These are phyloP conservation scores for Penicillium psychrofluorescens DNA, from an alignment of 495 filamentous ascomycete species.

Conservation along the genomic window DNA sequence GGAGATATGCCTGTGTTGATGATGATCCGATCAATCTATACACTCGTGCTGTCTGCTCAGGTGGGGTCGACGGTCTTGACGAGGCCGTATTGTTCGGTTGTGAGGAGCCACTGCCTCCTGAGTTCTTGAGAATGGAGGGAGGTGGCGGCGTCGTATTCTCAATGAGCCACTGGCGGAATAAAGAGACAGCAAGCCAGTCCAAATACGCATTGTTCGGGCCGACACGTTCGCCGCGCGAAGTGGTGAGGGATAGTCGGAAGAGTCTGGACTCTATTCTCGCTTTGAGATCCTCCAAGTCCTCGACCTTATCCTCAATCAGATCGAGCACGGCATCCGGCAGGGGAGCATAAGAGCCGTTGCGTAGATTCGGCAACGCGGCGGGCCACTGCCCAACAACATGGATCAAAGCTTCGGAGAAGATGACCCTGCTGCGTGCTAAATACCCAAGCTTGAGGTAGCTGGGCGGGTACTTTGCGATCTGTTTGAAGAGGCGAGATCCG, in stretches of 20 bases:
- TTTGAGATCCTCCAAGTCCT: slow-evolving; percentile 69
- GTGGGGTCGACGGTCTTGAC: slow-evolving; percentile 12
- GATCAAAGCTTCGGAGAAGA: slow-evolving; percentile 83
- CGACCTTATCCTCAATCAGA: slow-evolving; percentile 83
- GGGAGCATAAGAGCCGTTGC: slow-evolving; percentile 46
- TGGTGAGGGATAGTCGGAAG: slow-evolving; percentile 73
- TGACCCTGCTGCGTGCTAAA: slow-evolving; percentile 72
- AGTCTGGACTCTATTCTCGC: slow-evolving; percentile 65
- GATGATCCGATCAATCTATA: slow-evolving; percentile 62
- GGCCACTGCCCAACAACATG: slow-evolving; percentile 94
- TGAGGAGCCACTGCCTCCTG: slow-evolving; percentile 5
- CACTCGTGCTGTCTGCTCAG: slow-evolving; percentile 48
- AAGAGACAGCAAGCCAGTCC: slow-evolving; percentile 77
- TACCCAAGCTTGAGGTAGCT: slow-evolving; percentile 87
- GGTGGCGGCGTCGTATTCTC: slow-evolving; percentile 74
- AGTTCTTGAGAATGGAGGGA: slow-evolving; percentile 38
- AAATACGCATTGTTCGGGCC: slow-evolving; percentile 69
- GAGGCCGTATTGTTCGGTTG: slow-evolving; percentile 8
- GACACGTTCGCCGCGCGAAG: slow-evolving; percentile 72
- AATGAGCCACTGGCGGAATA: slow-evolving; percentile 87
- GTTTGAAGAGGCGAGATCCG: slow-evolving; percentile 80
- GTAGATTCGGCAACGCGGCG: slow-evolving; percentile 64
- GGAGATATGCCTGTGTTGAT: slow-evolving; percentile 56
- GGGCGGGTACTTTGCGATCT: slow-evolving; percentile 89
- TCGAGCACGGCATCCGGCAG: slow-evolving; percentile 70